Evolutionary conservation across 768 basidiomycete species (phyloP).

Genomic region (Tephrocybe sp.): DNA sequence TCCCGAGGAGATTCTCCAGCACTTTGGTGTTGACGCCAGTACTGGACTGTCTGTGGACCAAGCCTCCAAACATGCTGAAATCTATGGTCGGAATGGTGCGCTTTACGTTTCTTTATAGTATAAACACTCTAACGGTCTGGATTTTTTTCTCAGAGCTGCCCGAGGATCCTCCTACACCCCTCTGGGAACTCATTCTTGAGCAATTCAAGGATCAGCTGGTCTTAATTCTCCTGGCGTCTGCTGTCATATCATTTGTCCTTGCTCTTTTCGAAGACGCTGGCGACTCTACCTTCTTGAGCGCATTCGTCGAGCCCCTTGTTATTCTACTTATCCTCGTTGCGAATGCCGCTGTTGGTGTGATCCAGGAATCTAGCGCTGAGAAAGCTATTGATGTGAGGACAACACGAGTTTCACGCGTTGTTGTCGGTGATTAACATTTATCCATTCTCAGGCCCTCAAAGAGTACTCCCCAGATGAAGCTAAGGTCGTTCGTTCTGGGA

Average conservation of each 20-base stretch:
- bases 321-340: slow-evolving; percentile 95
- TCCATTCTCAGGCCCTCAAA: slow-evolving; percentile 72
- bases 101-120: background rate
- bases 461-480: slow-evolving; percentile 98
- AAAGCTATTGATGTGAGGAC: slow-evolving; percentile 90
- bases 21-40: slow-evolving; percentile 65
- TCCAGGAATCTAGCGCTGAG: slow-evolving; percentile 96
- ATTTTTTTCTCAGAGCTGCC: slow-evolving; percentile 67
- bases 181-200: slow-evolving; percentile 95
- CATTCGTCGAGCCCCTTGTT: slow-evolving; percentile 94
- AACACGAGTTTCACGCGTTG: slow-evolving; percentile 9
- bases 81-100: slow-evolving; percentile 88
- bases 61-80: slow-evolving; percentile 68
- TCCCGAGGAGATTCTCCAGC: slow-evolving; percentile 65
- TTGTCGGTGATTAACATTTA: slow-evolving; percentile 7
- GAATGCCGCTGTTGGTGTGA: slow-evolving; percentile 96
- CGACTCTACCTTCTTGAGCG: slow-evolving; percentile 67
- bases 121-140: slow-evolving; percentile 3
- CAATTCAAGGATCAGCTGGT: slow-evolving; percentile 99
- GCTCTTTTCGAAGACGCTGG: slow-evolving; percentile 83
- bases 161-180: slow-evolving; percentile 85
- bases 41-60: slow-evolving; percentile 67
- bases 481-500: slow-evolving; percentile 78
- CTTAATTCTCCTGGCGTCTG: slow-evolving; percentile 92
- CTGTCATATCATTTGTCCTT: slow-evolving; percentile 89